Percentiles rank a stretch among this genome's conserved stretches.
Evolutionary conservation across 805 yeast genomes (phyloP).

Genomic region (Spathaspora boniae): DNA sequence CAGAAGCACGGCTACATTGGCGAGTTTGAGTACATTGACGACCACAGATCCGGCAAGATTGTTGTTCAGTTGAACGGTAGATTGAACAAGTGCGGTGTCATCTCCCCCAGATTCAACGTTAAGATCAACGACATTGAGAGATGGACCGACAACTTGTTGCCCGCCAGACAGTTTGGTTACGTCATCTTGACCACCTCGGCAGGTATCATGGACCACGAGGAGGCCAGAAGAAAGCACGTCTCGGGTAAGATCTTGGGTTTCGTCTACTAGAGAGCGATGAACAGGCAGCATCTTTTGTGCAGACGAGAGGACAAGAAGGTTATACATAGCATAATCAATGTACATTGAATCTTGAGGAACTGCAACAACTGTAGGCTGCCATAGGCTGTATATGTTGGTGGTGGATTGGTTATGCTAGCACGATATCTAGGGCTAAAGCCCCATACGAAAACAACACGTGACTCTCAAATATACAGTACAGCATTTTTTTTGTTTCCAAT

Average conservation of each 20-base stretch:
- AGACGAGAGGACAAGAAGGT: too few species aligned
- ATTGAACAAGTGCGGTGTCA: conserved; percentile 98
- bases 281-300: neutral
- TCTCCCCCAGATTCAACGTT: conserved; percentile 98
- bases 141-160: conserved; percentile 97
- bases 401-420: too few species aligned
- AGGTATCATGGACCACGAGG: conserved; percentile 99
- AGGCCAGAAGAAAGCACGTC: conserved; percentile 99
- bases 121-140: conserved; percentile 93
- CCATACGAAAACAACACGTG: too few species aligned
- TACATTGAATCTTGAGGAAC: too few species aligned
- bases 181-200: conserved; percentile 98
- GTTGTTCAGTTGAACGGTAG: conserved; percentile 97
- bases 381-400: too few species aligned
- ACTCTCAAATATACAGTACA: too few species aligned
- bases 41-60: conserved; percentile 98
- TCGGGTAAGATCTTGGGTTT: conserved; percentile 98
- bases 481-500: too few species aligned
- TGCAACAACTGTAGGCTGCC: too few species aligned
- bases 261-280: conserved; percentile 63
- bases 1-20: conserved; percentile 99
- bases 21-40: conserved; percentile 97
- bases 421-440: too few species aligned
- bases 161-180: conserved; percentile 99
- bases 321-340: too few species aligned